A percentile compares a stretch with the other conserved stretches of the same genome.
Conservation (phyloP, 1,284 basidiomycete genomes). For the Ceratobasidium theobromae region DNA sequence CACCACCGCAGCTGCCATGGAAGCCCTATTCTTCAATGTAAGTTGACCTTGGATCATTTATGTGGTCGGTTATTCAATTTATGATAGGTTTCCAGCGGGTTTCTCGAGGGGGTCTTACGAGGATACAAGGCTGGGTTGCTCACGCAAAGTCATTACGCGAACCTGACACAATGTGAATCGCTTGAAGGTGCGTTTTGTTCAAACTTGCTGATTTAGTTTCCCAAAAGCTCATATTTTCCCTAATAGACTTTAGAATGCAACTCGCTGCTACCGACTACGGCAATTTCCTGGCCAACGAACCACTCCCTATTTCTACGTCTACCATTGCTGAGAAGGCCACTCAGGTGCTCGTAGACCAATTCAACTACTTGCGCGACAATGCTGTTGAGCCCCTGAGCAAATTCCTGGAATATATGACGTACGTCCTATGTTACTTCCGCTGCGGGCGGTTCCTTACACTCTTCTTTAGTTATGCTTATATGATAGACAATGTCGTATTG, state of each 20-base stretch:
- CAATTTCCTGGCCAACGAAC: slow-evolving; percentile 97
- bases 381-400: slow-evolving; percentile 88
- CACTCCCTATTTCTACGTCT: slow-evolving; percentile 91
- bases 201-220: too few relatives aligned
- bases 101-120: slow-evolving; percentile 89
- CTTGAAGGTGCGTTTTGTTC: slow-evolving; percentile 73
- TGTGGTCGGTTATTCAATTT: slow-evolving; percentile 37
- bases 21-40: slow-evolving; percentile 87
- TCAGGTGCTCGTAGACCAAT: slow-evolving; percentile 92
- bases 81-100: slow-evolving; percentile 77
- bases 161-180: slow-evolving; percentile 96
- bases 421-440: slow-evolving; percentile 42
- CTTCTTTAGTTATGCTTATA: slow-evolving; percentile 82
- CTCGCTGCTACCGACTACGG: slow-evolving; percentile 97
- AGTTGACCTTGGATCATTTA: slow-evolving; percentile 40
- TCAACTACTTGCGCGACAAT: slow-evolving; percentile 91
- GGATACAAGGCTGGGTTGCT: slow-evolving; percentile 95
- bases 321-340: slow-evolving; percentile 97
- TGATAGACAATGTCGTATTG: slow-evolving; percentile 99
- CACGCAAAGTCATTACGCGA: slow-evolving; percentile 86
- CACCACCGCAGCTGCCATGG: slow-evolving; percentile 53
- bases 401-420: slow-evolving; percentile 98
- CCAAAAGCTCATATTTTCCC: not conserved
- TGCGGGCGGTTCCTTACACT: not conserved
- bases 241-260: slow-evolving; percentile 87